Evolutionary conservation across 2,329 filamentous ascomycete species (phyloP).

Genomic region (Neoascochyta sp.): DNA sequence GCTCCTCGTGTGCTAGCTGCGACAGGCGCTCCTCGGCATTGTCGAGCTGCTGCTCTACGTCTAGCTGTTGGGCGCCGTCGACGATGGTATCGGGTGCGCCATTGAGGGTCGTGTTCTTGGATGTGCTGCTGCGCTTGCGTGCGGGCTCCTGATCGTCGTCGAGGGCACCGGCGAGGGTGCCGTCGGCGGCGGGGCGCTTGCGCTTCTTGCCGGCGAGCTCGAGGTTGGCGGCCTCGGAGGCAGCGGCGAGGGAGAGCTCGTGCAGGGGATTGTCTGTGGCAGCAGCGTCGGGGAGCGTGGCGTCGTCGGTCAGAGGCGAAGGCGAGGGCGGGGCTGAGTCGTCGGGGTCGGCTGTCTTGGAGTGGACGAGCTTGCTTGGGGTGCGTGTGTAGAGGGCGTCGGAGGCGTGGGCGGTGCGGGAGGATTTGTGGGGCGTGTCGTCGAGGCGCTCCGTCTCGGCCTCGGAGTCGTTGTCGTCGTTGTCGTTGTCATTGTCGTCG

Average conservation of each 20-base stretch:
- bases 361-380: constrained; percentile 38
- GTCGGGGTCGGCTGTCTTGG: constrained; percentile 30
- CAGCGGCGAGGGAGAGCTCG: constrained; percentile 30
- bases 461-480: constrained; percentile 67
- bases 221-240: constrained; percentile 30
- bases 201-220: constrained; percentile 41
- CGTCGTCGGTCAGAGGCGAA: constrained; percentile 16
- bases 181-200: constrained; percentile 43
- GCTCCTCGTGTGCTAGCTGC: constrained; percentile 29
- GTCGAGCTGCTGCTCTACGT: constrained; percentile 53
- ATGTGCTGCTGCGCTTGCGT: constrained; percentile 34
- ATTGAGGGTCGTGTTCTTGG: constrained; percentile 21
- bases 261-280: constrained; percentile 26
- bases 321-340: constrained; percentile 29
- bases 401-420: constrained; percentile 29
- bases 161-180: constrained; percentile 40
- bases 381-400: constrained; percentile 34
- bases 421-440: constrained; percentile 70
- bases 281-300: constrained; percentile 11
- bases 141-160: constrained; percentile 36
- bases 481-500: too few species aligned
- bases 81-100: constrained; percentile 30
- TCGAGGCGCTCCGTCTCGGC: constrained; percentile 93
- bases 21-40: constrained; percentile 38
- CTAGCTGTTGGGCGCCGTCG: constrained; percentile 25